A percentile compares a stretch with the other conserved stretches of the same genome.
Conservation (phyloP, 306 rosid genomes). For the Rosa persica region DNA sequence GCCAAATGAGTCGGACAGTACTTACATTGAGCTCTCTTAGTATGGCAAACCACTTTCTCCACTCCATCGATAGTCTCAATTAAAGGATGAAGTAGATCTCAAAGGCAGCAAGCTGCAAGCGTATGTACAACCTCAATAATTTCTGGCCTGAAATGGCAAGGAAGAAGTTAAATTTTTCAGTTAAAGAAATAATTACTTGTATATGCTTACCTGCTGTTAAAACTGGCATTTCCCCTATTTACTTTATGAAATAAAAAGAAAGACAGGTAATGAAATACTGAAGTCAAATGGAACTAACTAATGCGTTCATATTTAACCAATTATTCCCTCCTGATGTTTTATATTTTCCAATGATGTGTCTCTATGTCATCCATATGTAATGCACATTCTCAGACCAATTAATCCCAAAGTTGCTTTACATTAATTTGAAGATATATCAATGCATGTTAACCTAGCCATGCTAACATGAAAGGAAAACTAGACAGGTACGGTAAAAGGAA, state of each 20-base stretch:
- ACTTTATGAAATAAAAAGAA: not conserved
- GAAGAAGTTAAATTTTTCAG: conserved; percentile 1
- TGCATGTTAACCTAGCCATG: not conserved
- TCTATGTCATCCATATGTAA: not conserved
- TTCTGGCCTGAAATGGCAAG: conserved; percentile 20
- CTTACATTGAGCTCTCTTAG: too few species aligned
- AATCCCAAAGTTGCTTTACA: not conserved
- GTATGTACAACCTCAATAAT: too few species aligned
- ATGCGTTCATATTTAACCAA: not conserved
- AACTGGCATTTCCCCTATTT: not conserved
- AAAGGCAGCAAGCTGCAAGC: too few species aligned
- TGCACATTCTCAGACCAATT: not conserved
- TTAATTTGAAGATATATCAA: not conserved
- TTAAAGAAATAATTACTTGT: not conserved
- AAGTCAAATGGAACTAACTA: not conserved
- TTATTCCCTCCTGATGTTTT: not conserved
- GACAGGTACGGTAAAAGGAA: not conserved
- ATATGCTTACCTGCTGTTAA: not conserved
- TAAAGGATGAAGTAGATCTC: too few species aligned
- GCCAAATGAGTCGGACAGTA: too few species aligned
- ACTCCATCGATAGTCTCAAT: too few species aligned
- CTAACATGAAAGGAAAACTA: not conserved
- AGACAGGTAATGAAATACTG: not conserved
- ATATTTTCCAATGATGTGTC: not conserved
- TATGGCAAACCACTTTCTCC: too few species aligned